A percentile compares a stretch with the other conserved stretches of the same genome.
Conservation (phyloP, 148 eudicot species). For the Cornus controversa region DNA sequence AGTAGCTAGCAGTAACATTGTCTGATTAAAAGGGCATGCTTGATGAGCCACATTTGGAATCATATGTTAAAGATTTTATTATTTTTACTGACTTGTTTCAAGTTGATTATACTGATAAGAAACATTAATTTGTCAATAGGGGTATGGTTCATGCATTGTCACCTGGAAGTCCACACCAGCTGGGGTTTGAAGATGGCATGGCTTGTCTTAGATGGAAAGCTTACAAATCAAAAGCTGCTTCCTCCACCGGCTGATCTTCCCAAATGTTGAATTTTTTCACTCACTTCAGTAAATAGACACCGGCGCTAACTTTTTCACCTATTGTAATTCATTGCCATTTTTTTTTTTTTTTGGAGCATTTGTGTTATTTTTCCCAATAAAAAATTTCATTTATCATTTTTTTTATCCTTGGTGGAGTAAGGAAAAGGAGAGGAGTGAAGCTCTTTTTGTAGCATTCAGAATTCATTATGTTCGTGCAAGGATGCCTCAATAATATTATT, state of each 20-base stretch:
- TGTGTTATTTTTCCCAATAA: too few species aligned
- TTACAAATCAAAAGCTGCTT: slow-evolving; percentile 36
- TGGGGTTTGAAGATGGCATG: slow-evolving; percentile 52
- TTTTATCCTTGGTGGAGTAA: too few species aligned
- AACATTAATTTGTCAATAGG: slow-evolving; percentile 17
- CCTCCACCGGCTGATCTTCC: slow-evolving; percentile 49
- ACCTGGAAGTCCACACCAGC: slow-evolving; percentile 38
- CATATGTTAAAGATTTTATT: too few species aligned
- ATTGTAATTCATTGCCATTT: not conserved
- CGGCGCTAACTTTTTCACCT: not conserved
- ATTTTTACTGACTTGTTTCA: too few species aligned
- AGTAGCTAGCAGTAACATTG: too few species aligned
- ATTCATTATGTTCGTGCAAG: slow-evolving; percentile 3
- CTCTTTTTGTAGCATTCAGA: not conserved
- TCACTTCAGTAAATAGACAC: not conserved
- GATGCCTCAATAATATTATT: not conserved
- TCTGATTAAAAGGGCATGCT: too few species aligned
- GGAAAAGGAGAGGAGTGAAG: not conserved
- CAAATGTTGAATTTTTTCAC: slow-evolving; percentile 26
- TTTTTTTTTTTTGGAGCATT: not conserved
- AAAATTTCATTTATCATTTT: not conserved
- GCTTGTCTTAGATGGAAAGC: slow-evolving; percentile 42
- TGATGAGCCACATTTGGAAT: too few species aligned
- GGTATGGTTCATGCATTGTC: slow-evolving; percentile 46
- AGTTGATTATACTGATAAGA: too few species aligned